phyloP scores from a whole-genome alignment of 441 rosid species.

The Jatropha podagrica region DNA sequence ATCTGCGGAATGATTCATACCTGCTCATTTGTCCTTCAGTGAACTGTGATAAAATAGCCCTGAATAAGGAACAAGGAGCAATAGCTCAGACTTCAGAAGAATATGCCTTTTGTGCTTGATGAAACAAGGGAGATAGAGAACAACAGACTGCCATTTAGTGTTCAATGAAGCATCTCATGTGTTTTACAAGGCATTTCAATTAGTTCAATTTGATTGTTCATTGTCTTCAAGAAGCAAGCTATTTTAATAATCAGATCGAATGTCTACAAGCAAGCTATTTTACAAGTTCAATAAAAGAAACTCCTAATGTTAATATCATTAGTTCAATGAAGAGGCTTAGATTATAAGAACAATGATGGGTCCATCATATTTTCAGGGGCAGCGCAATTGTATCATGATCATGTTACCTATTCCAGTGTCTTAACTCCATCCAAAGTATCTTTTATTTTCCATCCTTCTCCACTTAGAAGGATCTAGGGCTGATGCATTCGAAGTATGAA shows the following conservation, averaged over 20 bases:
- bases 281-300: neutral
- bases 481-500: neutral
- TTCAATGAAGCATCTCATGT: neutral
- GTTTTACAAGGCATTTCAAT: neutral
- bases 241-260: too few relatives aligned
- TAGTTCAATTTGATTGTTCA: constrained; percentile 1
- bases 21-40: constrained; percentile 82
- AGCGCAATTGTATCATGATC: neutral
- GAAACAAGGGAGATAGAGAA: neutral
- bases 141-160: neutral
- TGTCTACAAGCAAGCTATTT: neutral
- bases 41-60: constrained; percentile 76
- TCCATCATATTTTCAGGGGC: neutral
- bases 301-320: neutral
- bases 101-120: neutral
- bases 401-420: neutral
- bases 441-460: neutral
- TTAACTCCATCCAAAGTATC: neutral
- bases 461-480: neutral
- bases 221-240: neutral
- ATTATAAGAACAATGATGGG: neutral
- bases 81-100: constrained; percentile 14
- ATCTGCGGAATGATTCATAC: constrained; percentile 89
- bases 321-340: neutral
- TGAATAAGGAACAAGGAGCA: constrained; percentile 24